Evolutionary conservation across 371 early-diverging fungal species (phyloP).

Genomic region (Thermomucor indicae-seudaticae): DNA sequence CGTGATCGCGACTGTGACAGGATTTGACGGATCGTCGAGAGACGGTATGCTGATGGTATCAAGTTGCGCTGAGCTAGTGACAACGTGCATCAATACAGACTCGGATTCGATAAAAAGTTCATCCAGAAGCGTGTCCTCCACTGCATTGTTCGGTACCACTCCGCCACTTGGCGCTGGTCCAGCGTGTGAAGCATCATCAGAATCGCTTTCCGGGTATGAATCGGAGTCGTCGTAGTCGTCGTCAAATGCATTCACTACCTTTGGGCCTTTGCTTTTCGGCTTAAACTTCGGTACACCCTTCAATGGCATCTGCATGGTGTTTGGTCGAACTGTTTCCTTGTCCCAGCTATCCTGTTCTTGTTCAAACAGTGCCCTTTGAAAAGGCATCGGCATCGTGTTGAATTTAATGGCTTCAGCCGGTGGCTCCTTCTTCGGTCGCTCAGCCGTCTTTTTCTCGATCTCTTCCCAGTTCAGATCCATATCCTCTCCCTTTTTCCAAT

Average conservation of each 20-base stretch:
- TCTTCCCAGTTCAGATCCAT: slow-evolving; percentile 8
- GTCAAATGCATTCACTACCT: slow-evolving; percentile 11
- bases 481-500: slow-evolving; percentile 21
- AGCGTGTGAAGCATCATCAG: background rate
- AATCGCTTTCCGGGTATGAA: slow-evolving; percentile 4
- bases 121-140: background rate
- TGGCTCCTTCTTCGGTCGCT: background rate
- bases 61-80: background rate
- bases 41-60: background rate
- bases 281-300: slow-evolving; percentile 17
- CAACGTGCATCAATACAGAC: background rate
- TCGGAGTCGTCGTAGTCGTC: background rate
- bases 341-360: slow-evolving; percentile 20
- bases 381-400: background rate
- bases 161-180: background rate
- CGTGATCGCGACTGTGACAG: background rate
- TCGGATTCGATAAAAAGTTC: background rate
- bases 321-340: slow-evolving; percentile 16
- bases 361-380: background rate
- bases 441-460: background rate
- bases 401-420: slow-evolving; percentile 1
- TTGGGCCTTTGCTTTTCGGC: slow-evolving; percentile 18
- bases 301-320: slow-evolving; percentile 30
- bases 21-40: background rate
- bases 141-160: background rate